A percentile compares a stretch with the other conserved stretches of the same genome.
phyloP scores from a whole-genome alignment of 1,139 yeast species.

The Protomyces macrosporus region DNA sequence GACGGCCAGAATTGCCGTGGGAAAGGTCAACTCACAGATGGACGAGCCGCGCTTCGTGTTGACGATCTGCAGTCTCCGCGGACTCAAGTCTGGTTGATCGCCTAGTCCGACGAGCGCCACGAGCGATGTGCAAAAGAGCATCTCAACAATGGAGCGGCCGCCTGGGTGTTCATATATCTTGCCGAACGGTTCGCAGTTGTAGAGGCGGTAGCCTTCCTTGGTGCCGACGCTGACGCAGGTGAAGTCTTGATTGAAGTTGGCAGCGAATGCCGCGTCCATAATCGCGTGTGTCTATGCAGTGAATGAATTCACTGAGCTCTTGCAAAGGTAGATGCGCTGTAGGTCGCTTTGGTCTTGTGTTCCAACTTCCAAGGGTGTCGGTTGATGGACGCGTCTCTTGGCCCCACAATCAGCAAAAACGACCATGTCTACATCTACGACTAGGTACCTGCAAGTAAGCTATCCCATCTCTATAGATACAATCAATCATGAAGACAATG shows the following conservation, averaged over 20 bases:
- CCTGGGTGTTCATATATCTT: conserved; percentile 60
- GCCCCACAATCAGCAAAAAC: no score
- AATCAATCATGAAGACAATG: conserved; percentile 42
- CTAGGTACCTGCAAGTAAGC: no score
- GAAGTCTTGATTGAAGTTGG: conserved; percentile 21
- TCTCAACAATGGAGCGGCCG: conserved; percentile 71
- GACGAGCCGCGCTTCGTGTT: conserved; percentile 68
- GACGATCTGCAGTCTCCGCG: conserved; percentile 70
- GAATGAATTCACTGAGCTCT: no score
- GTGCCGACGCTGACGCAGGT: conserved; percentile 19
- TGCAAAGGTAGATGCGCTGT: no score
- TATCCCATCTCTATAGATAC: no score
- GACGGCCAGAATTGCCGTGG: conserved; percentile 72
- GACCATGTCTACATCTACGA: no score
- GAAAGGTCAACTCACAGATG: conserved; percentile 84
- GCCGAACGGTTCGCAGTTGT: conserved; percentile 86
- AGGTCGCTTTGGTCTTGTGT: no score
- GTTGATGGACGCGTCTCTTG: no score
- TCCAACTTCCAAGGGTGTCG: no score
- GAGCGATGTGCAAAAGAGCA: conserved; percentile 84
- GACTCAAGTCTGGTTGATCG: conserved; percentile 71
- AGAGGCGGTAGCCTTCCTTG: conserved; percentile 63
- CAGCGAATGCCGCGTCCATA: conserved; percentile 21
- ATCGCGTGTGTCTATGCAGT: neutral
- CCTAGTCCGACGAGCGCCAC: conserved; percentile 85